phyloP scores from a whole-genome alignment of 75 land plant species.

The Pinus tabuliformis region DNA sequence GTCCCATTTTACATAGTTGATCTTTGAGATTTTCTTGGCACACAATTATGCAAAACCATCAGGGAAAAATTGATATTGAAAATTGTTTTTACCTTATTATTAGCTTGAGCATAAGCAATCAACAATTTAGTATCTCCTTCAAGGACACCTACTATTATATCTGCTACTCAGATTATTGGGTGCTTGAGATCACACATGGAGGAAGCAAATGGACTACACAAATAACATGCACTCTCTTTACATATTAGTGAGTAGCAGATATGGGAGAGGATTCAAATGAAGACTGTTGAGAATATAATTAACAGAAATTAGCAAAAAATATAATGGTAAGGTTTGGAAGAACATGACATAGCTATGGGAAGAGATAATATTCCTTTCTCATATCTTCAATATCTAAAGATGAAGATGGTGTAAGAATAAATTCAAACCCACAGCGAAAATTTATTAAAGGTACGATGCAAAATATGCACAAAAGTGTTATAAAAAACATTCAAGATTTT shows the following conservation, averaged over 20 bases:
- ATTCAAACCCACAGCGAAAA: background rate
- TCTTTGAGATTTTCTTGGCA: background rate
- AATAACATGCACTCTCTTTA: slow-evolving; percentile 9
- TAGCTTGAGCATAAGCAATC: slow-evolving; percentile 88
- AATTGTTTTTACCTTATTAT: slow-evolving; percentile 67
- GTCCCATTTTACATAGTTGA: background rate
- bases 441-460: slow-evolving; percentile 48
- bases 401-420: background rate
- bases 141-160: slow-evolving; percentile 97
- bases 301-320: background rate
- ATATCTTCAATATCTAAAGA: background rate
- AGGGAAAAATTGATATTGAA: background rate
- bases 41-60: background rate
- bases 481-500: background rate
- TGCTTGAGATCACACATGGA: slow-evolving; percentile 91
- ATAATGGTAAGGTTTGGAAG: background rate
- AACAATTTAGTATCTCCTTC: slow-evolving; percentile 91
- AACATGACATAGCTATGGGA: slow-evolving; percentile 1
- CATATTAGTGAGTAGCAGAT: background rate
- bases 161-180: slow-evolving; percentile 91
- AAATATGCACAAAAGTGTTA: background rate
- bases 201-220: slow-evolving; percentile 83
- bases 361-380: background rate
- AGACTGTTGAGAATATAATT: background rate
- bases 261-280: background rate